Percentiles rank a stretch among this genome's conserved stretches.
These are phyloP conservation scores for Cyberlindnera mississippiensis DNA, from an alignment of 805 yeast species.

Conservation along the genomic window DNA sequence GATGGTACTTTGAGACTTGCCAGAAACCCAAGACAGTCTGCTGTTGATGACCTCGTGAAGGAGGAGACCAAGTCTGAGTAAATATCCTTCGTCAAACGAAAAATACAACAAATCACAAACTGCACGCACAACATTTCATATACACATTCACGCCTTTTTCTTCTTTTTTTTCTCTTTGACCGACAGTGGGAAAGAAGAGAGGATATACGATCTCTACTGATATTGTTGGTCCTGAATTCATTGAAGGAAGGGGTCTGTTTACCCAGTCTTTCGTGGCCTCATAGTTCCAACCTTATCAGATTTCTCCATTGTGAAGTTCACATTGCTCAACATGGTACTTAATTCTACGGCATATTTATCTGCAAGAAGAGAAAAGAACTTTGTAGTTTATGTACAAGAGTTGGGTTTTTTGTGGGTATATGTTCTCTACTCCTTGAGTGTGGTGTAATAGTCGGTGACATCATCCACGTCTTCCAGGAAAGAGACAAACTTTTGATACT, in stretches of 20 bases:
- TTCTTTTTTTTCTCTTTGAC: not conserved
- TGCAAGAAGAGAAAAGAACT: not conserved
- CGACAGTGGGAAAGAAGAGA: not conserved
- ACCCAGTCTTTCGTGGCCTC: too few species aligned
- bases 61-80: slow-evolving; percentile 11
- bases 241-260: too few species aligned
- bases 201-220: not conserved
- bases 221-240: not conserved
- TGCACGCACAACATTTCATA: not conserved
- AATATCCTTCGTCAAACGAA: not conserved
- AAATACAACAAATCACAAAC: not conserved
- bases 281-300: too few species aligned
- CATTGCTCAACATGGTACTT: not conserved
- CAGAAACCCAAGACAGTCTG: slow-evolving; percentile 40
- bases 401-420: not conserved
- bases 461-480: slow-evolving; percentile 79
- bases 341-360: slow-evolving; percentile 7
- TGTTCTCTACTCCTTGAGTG: slow-evolving; percentile 38
- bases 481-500: slow-evolving; percentile 52
- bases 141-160: too few species aligned
- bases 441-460: slow-evolving; percentile 74
- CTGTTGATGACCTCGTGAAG: slow-evolving; percentile 15
- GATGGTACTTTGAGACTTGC: slow-evolving; percentile 48
- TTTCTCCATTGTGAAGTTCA: not conserved
- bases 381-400: slow-evolving; percentile 3